Evolutionary conservation across 1,284 basidiomycete genomes (phyloP), one percentile per base, ranked within the genome.

Genomic region (Dichomitus squalens): DNA sequence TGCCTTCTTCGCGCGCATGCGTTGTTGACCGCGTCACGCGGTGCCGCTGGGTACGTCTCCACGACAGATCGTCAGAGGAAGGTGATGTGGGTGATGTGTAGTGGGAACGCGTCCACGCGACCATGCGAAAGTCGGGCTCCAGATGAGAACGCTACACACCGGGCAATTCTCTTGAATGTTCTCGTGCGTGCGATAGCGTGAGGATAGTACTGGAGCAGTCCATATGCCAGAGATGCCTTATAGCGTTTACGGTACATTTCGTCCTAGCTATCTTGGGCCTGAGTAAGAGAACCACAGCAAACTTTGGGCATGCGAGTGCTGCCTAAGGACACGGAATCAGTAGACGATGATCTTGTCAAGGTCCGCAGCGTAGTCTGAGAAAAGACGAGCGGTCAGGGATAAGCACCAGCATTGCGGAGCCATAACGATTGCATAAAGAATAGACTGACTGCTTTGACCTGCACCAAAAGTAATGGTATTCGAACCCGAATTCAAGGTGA

Each of bases 331-430:
- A 25, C 39, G 50, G 50, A 31, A 52, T 68, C 64, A 70, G 66
- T 84, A 86, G 4, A 86, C 83, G 49, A 85, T 73, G 64, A 86
- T 83, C 72, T 79, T 85, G 70, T 86, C 84, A 44, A 85, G 72
- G 66, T 86, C 83, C n/a, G 74, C 84, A 23, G 83, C 84, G 66
- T 80, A 86, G 60, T 73, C 83, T 84, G 61, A 23, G 51, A 51
- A 53, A 18, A 38, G 29, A n/a, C 20, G 29, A n/a, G 51, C 54
- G 27, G 25, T 25, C 9, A 52, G 36, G 41, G 16, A n/a, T 41
- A 41, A 33, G 49, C 20, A n/a, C 33, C 27, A 38, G 49, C 21
- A 34, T 34, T 35, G 11, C 12, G 39, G 33, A n/a, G 35, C 40
- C 23, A 23, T 14, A 39, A 34, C 14, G 20, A 16, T 36, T 36